These are phyloP conservation scores for Plasmodium knowlesi DNA, from an alignment of 169 alveolate genomes.

Conservation along the genomic window DNA sequence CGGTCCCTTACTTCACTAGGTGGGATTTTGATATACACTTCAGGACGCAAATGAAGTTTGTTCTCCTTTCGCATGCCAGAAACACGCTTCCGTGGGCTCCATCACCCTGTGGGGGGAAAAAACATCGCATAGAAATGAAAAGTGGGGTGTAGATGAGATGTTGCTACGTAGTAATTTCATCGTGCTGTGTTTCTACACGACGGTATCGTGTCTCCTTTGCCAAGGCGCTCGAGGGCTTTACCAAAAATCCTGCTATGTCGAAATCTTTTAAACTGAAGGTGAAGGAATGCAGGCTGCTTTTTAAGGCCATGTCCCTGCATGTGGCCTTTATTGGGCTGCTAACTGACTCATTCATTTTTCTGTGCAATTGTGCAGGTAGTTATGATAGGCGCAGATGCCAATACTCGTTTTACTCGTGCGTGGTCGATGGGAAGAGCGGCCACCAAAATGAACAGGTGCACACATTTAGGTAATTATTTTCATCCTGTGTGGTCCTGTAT, in stretches of 20 bases:
- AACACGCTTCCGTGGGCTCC: slow-evolving; percentile 93
- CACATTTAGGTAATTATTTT: neutral
- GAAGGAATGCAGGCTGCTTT: slow-evolving; percentile 81
- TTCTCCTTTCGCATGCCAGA: slow-evolving; percentile 89
- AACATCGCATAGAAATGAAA: no score
- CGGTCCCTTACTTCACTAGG: slow-evolving; percentile 75
- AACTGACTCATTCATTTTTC: slow-evolving; percentile 59
- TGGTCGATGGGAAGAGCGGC: neutral
- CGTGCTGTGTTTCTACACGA: neutral
- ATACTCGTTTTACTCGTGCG: neutral
- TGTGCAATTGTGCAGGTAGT: neutral
- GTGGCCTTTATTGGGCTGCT: slow-evolving; percentile 77
- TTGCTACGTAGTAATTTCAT: neutral
- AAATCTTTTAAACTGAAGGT: slow-evolving; percentile 83
- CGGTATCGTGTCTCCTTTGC: neutral
- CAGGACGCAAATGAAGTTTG: slow-evolving; percentile 90
- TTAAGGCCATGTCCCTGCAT: slow-evolving; percentile 79
- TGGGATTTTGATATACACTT: slow-evolving; percentile 87
- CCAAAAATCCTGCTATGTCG: slow-evolving; percentile 86
- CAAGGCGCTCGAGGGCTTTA: neutral
- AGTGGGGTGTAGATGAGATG: neutral
- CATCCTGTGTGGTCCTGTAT: neutral
- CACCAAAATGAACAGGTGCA: neutral
- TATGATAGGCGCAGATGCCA: neutral
- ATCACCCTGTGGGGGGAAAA: slow-evolving; percentile 81